Evolutionary conservation across 2,329 filamentous ascomycete species (phyloP).

Genomic region (Claviceps paspali): DNA sequence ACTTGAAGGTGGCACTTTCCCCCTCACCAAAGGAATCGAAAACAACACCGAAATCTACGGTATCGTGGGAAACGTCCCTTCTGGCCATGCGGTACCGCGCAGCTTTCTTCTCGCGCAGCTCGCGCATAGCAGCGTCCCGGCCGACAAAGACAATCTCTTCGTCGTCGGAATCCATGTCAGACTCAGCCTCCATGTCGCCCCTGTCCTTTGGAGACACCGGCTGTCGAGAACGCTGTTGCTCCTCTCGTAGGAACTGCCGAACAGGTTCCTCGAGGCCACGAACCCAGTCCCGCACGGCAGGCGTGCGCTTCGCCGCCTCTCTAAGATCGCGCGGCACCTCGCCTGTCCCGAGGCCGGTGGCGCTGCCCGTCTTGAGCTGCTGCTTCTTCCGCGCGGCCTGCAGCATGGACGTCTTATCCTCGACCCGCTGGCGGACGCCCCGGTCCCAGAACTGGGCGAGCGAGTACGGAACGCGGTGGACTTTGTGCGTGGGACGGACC

Average conservation of each 20-base stretch:
- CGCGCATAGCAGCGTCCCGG: conserved; percentile 42
- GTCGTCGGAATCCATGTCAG: conserved; percentile 38
- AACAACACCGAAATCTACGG: conserved; percentile 48
- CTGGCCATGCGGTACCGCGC: conserved; percentile 32
- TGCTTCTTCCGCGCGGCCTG: conserved; percentile 30
- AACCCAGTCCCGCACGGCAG: conserved; percentile 64
- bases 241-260: conserved; percentile 54
- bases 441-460: conserved; percentile 73
- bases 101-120: conserved; percentile 22
- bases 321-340: conserved; percentile 68
- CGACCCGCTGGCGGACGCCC: conserved; percentile 32
- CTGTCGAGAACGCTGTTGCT: conserved; percentile 6
- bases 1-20: conserved; percentile 69
- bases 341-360: conserved; percentile 30
- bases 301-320: conserved; percentile 63
- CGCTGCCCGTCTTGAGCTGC: conserved; percentile 25
- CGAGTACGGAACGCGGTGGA: conserved; percentile 73
- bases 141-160: conserved; percentile 91
- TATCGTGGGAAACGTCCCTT: conserved; percentile 41
- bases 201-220: too few relatives aligned
- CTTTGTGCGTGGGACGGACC: conserved; percentile 64
- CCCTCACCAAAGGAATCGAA: conserved; percentile 69
- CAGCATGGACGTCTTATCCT: conserved; percentile 26
- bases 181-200: not conserved
- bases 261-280: conserved; percentile 77